Evolutionary conservation across 148 eudicot species (phyloP).

Genomic region (Dysphania ambrosioides): DNA sequence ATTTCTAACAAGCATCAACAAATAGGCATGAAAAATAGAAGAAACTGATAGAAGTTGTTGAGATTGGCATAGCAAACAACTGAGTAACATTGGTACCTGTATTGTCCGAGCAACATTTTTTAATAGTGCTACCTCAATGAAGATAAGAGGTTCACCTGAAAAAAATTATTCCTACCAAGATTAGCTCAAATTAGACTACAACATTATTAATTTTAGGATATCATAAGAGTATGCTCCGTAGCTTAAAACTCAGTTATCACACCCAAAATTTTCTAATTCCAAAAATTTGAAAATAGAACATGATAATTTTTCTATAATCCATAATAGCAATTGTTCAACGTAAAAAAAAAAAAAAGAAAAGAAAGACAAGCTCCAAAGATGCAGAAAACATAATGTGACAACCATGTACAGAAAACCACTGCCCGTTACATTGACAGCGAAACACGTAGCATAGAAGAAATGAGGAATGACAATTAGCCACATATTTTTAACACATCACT

Average conservation of each 20-base stretch:
- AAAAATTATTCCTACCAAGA: constrained; percentile 6
- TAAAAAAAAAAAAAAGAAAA: no score
- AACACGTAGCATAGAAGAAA: background rate
- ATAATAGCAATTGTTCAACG: no score
- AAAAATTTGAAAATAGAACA: background rate
- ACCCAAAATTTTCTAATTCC: background rate
- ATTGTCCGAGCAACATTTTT: constrained; percentile 74
- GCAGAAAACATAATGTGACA: background rate
- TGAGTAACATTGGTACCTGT: constrained; percentile 46
- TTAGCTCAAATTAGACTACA: constrained; percentile 14
- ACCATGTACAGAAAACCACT: constrained; percentile 4
- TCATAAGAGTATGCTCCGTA: constrained; percentile 4
- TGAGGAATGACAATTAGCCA: background rate
- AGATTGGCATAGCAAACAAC: background rate
- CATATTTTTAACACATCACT: background rate
- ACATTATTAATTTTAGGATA: background rate
- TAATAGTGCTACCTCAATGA: constrained; percentile 93
- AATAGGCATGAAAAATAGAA: background rate
- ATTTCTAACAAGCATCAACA: constrained; percentile 12
- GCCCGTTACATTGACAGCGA: background rate
- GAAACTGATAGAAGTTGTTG: background rate
- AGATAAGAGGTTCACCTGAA: constrained; percentile 96
- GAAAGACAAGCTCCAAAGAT: background rate
- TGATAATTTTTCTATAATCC: no score
- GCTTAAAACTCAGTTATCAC: background rate